These are phyloP conservation scores for Populus euphratica DNA, from an alignment of 345 rosid species.

Conservation along the genomic window DNA sequence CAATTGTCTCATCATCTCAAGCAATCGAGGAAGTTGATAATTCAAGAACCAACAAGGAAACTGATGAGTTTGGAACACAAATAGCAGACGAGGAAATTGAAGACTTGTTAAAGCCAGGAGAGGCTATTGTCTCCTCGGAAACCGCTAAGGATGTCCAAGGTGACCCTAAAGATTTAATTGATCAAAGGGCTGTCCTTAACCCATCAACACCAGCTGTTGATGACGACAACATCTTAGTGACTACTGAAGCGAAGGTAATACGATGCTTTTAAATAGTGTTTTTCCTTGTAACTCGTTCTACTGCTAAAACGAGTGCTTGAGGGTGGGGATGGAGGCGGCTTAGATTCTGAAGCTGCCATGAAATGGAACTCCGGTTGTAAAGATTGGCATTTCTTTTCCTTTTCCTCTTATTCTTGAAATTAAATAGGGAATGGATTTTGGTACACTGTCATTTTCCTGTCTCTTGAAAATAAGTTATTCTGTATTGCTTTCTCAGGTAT, in stretches of 20 bases:
- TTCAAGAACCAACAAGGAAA: neutral
- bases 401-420: neutral
- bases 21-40: neutral
- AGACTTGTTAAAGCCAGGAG: neutral
- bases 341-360: neutral
- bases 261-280: neutral
- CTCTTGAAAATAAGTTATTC: neutral
- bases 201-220: constrained; percentile 14
- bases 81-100: neutral
- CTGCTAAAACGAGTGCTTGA: neutral
- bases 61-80: neutral
- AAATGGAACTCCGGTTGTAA: neutral
- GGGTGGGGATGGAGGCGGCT: neutral
- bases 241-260: constrained; percentile 29
- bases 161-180: constrained; percentile 16
- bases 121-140: neutral
- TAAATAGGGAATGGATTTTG: neutral
- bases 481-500: neutral
- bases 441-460: neutral
- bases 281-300: neutral
- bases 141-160: neutral
- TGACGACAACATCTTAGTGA: neutral
- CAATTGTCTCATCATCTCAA: neutral
- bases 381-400: too few relatives aligned
- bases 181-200: constrained; percentile 7